Evolutionary conservation across 805 yeast species (phyloP).

Genomic region (Pichia manshurica): DNA sequence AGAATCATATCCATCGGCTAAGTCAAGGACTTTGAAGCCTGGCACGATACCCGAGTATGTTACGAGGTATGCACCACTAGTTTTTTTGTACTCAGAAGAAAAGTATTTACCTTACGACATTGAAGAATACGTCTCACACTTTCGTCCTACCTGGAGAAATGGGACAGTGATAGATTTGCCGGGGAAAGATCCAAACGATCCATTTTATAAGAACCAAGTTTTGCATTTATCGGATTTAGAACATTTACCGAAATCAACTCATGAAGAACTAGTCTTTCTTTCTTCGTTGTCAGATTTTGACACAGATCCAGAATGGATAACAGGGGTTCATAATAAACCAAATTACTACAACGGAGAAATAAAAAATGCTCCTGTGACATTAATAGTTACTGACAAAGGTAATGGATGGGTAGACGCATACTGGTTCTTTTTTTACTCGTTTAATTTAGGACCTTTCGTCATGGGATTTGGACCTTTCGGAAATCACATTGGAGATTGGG

Average conservation of each 20-base stretch:
- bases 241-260: slow-evolving; percentile 29
- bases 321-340: slow-evolving; percentile 67
- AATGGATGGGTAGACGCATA: slow-evolving; percentile 92
- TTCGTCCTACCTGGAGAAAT: slow-evolving; percentile 48
- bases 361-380: slow-evolving; percentile 68
- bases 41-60: slow-evolving; percentile 65
- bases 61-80: slow-evolving; percentile 64
- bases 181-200: slow-evolving; percentile 16
- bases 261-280: slow-evolving; percentile 42
- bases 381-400: slow-evolving; percentile 86
- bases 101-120: slow-evolving; percentile 79
- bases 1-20: slow-evolving; percentile 25
- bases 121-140: slow-evolving; percentile 59
- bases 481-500: slow-evolving; percentile 98
- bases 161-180: slow-evolving; percentile 36
- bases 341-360: slow-evolving; percentile 66
- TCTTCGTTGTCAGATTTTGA: slow-evolving; percentile 69
- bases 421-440: slow-evolving; percentile 94
- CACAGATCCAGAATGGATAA: slow-evolving; percentile 74
- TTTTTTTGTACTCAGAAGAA: slow-evolving; percentile 86
- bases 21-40: slow-evolving; percentile 35
- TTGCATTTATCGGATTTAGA: slow-evolving; percentile 31
- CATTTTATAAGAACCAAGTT: slow-evolving; percentile 12
- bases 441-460: slow-evolving; percentile 92
- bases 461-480: slow-evolving; percentile 99